Conservation (phyloP, 495 filamentous ascomycete genomes). For the Penicillium roqueforti region DNA sequence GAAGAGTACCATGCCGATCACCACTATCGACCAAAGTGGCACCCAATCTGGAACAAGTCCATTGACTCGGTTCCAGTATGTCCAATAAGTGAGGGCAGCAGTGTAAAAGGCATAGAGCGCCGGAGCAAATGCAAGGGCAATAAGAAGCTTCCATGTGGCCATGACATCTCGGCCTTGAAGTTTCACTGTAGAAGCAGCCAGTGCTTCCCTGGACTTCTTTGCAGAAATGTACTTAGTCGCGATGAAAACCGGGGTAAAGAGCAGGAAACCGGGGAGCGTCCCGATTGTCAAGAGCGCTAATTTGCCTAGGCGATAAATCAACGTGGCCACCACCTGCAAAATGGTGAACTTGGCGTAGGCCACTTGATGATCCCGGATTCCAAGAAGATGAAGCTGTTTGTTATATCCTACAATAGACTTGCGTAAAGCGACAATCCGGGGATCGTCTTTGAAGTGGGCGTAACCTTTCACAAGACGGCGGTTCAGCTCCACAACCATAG, state of each 20-base stretch:
- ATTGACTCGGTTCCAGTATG: constrained; percentile 72
- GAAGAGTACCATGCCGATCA: constrained; percentile 73
- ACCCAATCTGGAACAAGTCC: constrained; percentile 76
- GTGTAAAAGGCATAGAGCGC: constrained; percentile 81
- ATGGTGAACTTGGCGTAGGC: constrained; percentile 83
- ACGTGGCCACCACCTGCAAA: constrained; percentile 64
- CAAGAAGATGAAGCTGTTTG: constrained; percentile 75
- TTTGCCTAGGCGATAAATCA: constrained; percentile 77
- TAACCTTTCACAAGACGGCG: constrained; percentile 90
- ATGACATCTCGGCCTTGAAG: constrained; percentile 92
- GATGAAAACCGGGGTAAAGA: constrained; percentile 91
- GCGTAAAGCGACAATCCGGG: constrained; percentile 73
- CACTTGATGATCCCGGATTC: constrained; percentile 92
- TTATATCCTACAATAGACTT: constrained; percentile 84
- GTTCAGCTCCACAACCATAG: constrained; percentile 94
- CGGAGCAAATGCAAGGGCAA: constrained; percentile 83
- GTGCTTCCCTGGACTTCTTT: constrained; percentile 82
- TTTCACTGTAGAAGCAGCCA: constrained; percentile 91
- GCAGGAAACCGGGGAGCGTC: constrained; percentile 78
- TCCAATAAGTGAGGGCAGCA: constrained; percentile 67
- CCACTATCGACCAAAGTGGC: constrained; percentile 70
- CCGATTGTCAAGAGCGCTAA: constrained; percentile 70
- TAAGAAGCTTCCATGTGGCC: constrained; percentile 97
- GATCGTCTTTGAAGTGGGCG: constrained; percentile 86
- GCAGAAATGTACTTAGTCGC: constrained; percentile 85